Evolutionary conservation across 2,329 filamentous ascomycete genomes (phyloP), one percentile per base, ranked within the genome.

Genomic region (Pseudogymnoascus sp.): DNA sequence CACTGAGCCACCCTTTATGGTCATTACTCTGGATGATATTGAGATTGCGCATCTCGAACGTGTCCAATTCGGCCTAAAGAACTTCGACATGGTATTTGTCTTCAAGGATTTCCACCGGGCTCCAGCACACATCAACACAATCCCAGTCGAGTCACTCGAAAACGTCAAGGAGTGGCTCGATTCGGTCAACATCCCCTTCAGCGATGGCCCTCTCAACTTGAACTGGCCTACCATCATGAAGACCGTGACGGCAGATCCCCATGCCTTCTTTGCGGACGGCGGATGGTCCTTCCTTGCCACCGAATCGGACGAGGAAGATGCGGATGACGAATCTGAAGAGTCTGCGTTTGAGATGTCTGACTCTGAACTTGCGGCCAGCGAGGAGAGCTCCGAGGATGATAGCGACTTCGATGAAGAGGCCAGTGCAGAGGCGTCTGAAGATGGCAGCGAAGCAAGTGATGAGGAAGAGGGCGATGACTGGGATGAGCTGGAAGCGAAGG

Each of bases 161-260:
- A 88, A 91, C 62, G 93, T 99, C 68, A 97, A 97, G 77, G 96
- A 99, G 73, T 99, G 95, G 88, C 84, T 99, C 8, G 93, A 99
- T 76, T 93, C 89, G 1, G 93, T 95, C 59, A 93, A 99, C 72
- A 96, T 99, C 72, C 88, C 95, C 16, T 97, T 88, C 79, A 90
- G 87, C 11, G 96, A 99, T 76, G 95, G 95, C 63, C 95, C 93
- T 1, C 86, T 99, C 69, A 99, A 99, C 79, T 83, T 99, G 63
- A 97, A 97, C 82, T 99, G 95, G 95, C 89, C 90, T 9, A 96
- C 93, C 14, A 99, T 99, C 73, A 99, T 99, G 92, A 99, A 99
- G 83, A 99, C 95, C 0, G 93, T 99, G 25, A 93, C 90, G 18
- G 88, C 89, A 37, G 93, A 99, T 73, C 91, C 95, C 1, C 93